A percentile compares a stretch with the other conserved stretches of the same genome.
phyloP scores from a whole-genome alignment of 805 yeast genomes.

The Hanseniaspora meyeri region DNA sequence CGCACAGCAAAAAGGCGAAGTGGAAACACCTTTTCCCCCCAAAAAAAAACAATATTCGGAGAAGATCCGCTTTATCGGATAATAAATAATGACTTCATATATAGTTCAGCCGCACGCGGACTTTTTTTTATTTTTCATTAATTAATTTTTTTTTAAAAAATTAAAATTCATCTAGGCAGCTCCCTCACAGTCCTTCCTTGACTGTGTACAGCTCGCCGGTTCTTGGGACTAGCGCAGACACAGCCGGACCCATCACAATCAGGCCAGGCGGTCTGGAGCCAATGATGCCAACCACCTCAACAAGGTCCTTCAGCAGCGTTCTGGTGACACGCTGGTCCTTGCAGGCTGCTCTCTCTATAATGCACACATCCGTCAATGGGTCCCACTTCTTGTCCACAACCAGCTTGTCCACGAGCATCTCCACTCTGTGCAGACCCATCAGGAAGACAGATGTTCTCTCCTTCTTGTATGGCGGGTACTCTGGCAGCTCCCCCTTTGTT shows the following conservation, averaged over 20 bases:
- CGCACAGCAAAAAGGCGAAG: too few relatives aligned
- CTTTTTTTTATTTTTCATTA: not conserved
- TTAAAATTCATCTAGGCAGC: too few relatives aligned
- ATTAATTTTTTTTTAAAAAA: too few relatives aligned
- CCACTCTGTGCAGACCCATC: constrained; percentile 75
- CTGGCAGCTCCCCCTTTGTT: constrained; percentile 69
- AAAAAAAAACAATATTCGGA: too few relatives aligned
- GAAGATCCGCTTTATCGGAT: not conserved
- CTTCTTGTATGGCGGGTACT: constrained; percentile 57
- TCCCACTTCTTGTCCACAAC: constrained; percentile 50
- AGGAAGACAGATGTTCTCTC: constrained; percentile 74
- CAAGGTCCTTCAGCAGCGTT: constrained; percentile 54
- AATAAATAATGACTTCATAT: not conserved
- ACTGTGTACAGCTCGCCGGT: constrained; percentile 20
- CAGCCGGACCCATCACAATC: constrained; percentile 68
- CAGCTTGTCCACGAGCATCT: constrained; percentile 39
- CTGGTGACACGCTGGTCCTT: constrained; percentile 82
- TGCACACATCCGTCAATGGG: constrained; percentile 59
- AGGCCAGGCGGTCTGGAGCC: constrained; percentile 93
- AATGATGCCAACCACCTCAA: constrained; percentile 57
- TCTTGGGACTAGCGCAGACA: constrained; percentile 37
- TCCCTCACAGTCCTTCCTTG: constrained; percentile 27
- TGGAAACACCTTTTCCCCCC: not conserved
- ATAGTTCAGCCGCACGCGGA: not conserved
- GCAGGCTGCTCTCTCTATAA: constrained; percentile 84